A percentile compares a stretch with the other conserved stretches of the same genome.
Conservation (phyloP, 306 rosid genomes). For the Castanea crenata region DNA sequence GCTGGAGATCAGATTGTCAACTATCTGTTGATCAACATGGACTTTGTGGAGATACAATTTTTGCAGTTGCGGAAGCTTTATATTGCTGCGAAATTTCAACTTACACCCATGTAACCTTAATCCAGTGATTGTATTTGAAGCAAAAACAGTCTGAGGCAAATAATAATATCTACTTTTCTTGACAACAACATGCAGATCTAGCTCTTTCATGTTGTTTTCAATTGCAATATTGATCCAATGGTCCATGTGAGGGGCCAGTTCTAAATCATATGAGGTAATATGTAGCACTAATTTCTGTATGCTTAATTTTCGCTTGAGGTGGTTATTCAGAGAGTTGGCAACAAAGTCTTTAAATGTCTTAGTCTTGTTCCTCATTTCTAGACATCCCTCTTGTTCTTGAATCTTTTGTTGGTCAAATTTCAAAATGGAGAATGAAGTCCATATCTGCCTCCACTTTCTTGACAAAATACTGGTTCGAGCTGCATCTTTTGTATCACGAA, state of each 20-base stretch:
- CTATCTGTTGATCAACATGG: not conserved
- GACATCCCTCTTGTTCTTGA: constrained; percentile 9
- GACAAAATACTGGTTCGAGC: constrained; percentile 53
- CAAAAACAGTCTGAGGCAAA: constrained; percentile 21
- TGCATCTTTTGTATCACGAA: constrained; percentile 35
- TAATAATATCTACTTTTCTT: not conserved
- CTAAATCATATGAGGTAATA: constrained; percentile 17
- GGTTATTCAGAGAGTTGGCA: constrained; percentile 4
- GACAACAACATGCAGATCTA: constrained; percentile 32
- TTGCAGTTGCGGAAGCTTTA: constrained; percentile 33
- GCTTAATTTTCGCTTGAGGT: not conserved
- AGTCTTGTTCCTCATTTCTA: not conserved
- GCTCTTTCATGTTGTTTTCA: constrained; percentile 23
- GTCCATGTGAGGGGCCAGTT: constrained; percentile 3
- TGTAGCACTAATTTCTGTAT: constrained; percentile 31
- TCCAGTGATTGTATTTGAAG: constrained; percentile 18
- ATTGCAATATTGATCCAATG: constrained; percentile 21
- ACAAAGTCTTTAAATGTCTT: constrained; percentile 24
- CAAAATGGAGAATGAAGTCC: constrained; percentile 47
- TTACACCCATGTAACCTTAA: constrained; percentile 36
- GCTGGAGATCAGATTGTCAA: constrained; percentile 31
- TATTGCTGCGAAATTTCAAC: not conserved
- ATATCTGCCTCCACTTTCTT: constrained; percentile 49
- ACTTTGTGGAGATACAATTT: constrained; percentile 33
- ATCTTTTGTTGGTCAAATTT: constrained; percentile 37